Evolutionary conservation across 1,284 basidiomycete genomes (phyloP), one percentile per base, ranked within the genome.

Genomic region (Melampsora americana): DNA sequence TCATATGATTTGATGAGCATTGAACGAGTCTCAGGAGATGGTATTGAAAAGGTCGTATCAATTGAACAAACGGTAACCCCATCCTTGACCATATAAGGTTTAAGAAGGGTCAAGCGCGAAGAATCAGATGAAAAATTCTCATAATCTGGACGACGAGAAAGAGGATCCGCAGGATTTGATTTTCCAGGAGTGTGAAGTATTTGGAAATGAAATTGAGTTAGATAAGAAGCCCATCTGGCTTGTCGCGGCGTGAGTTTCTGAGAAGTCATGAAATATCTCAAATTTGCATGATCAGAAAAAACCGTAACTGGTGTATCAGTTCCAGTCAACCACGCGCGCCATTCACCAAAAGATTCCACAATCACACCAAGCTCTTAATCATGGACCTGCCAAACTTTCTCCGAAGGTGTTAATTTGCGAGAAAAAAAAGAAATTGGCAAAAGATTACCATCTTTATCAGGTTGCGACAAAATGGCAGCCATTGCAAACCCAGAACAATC

Each of bases 221-320:
- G 18, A 60, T 35, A 74, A 14, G 48, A 35, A 1, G 48, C 50
- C 71, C 71, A 73, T 23, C 48, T 1, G 3, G 62, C 48, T 46
- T 73, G 71, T 20, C 48, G 35, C 5, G 64, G 64, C 14, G 71
- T 30, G 1, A 73, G 48, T 11, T 18, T 20, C 39, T 66, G 26
- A 2, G 46, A 28, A n/a, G n/a, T n/a, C n/a, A n/a, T n/a, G n/a
- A n/a, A n/a, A n/a, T n/a, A n/a, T 42, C 23, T 26, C 6, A 74
- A 18, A 26, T 74, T 74, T 14, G 71, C 28, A 48, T 74, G 71
- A 60, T 74, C 71, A 14, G 50, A 74, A 67, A 74, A 74, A 12
- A 66, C 64, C 1, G 44, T 5, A 60, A 74, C 64, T 4, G 64
- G 64, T 4, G 26, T 42, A 1, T 9, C n/a, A 1, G 71, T 74